Percentiles rank a stretch among this genome's conserved stretches.
phyloP scores from a whole-genome alignment of 73 alveolate species.

The Paramecium primaurelia region DNA sequence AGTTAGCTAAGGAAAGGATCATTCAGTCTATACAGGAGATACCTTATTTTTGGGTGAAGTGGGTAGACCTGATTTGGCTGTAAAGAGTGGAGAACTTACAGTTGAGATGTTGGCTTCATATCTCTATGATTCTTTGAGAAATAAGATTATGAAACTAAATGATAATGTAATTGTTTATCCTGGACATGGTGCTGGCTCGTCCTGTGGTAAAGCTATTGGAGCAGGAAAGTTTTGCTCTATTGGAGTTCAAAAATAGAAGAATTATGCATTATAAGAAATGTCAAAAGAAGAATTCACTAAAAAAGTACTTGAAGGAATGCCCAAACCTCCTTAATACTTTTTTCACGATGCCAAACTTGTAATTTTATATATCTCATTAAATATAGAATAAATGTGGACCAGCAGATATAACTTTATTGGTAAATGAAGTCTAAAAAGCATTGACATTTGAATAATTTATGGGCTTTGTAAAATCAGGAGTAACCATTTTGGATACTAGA shows the following conservation, averaged over 20 bases:
- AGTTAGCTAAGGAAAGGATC: conserved; percentile 41
- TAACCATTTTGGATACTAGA: conserved; percentile 34
- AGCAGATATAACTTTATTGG: not conserved
- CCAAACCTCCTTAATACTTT: conserved; percentile 62
- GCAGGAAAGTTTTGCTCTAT: conserved; percentile 50
- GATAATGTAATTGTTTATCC: conserved; percentile 75
- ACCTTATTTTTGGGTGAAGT: conserved; percentile 73
- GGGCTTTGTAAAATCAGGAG: conserved; percentile 7
- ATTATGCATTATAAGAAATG: conserved; percentile 41
- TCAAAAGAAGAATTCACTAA: conserved; percentile 40
- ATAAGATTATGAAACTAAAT: conserved; percentile 63
- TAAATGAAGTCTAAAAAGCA: conserved; percentile 24
- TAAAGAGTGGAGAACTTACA: conserved; percentile 17
- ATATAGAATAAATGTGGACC: conserved; percentile 22
- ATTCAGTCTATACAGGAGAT: conserved; percentile 76
- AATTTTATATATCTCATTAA: not conserved
- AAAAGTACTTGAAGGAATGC: conserved; percentile 9
- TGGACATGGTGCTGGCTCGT: conserved; percentile 84
- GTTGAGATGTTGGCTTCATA: conserved; percentile 18
- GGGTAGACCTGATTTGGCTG: conserved; percentile 83
- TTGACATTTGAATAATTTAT: conserved; percentile 43
- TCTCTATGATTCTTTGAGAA: conserved; percentile 62
- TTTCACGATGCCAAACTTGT: conserved; percentile 56
- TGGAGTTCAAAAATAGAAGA: conserved; percentile 10
- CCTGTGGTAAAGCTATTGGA: conserved; percentile 65